These are phyloP conservation scores for Eucalyptus erythrocorys DNA, from an alignment of 345 rosid genomes.

Conservation along the genomic window DNA sequence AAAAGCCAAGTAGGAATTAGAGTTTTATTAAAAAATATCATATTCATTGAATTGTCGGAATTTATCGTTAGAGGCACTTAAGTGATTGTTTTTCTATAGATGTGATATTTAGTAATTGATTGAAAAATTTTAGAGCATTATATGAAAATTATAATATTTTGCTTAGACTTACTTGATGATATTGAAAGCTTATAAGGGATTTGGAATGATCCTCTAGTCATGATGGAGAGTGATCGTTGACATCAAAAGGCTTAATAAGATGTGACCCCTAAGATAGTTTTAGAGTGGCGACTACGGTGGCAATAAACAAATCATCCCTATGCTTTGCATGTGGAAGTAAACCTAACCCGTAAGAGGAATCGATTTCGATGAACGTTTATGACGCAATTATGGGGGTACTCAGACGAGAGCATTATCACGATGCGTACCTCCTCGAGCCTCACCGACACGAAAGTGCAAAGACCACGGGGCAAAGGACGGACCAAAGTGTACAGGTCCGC, in stretches of 20 bases:
- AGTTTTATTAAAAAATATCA: background rate
- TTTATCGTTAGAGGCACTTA: fast-evolving
- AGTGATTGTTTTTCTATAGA: fast-evolving
- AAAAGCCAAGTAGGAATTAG: background rate
- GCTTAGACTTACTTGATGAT: background rate
- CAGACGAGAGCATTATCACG: background rate
- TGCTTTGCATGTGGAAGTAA: background rate
- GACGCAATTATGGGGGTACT: background rate
- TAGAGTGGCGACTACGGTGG: background rate
- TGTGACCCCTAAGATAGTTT: background rate
- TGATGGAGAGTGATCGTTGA: background rate
- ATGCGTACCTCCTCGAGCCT: background rate
- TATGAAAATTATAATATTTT: background rate
- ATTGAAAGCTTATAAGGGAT: background rate
- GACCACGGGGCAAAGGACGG: background rate
- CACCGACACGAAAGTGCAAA: background rate
- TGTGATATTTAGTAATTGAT: background rate
- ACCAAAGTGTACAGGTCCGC: background rate
- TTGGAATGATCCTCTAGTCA: background rate
- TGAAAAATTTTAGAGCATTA: background rate
- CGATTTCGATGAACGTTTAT: background rate
- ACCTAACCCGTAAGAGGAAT: background rate
- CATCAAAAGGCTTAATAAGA: background rate
- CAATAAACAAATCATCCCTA: background rate
- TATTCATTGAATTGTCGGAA: fast-evolving